A percentile compares a stretch with the other conserved stretches of the same genome.
Evolutionary conservation across 2,329 filamentous ascomycete species (phyloP).

Genomic region (Shiraia bambusicola): DNA sequence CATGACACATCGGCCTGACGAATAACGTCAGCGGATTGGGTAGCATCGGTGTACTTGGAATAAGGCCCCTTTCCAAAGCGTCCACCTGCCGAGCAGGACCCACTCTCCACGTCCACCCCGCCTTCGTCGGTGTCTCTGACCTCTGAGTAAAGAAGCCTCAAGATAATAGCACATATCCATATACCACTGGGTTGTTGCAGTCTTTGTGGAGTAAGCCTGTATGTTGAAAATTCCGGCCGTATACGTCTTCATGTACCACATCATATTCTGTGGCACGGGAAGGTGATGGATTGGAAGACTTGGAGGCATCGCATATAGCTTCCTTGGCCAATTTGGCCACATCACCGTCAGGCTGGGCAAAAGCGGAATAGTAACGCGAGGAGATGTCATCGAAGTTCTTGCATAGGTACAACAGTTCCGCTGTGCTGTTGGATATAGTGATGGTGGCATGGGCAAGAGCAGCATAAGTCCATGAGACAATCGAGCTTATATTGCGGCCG

Average conservation of each 20-base stretch:
- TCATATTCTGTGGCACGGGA: not conserved
- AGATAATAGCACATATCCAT: conserved; percentile 11
- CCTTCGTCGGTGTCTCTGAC: conserved; percentile 7
- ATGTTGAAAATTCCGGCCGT: conserved; percentile 5
- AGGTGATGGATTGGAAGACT: conserved; percentile 2
- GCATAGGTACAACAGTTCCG: conserved; percentile 9
- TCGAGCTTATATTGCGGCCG: conserved; percentile 6
- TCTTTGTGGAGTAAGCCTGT: conserved; percentile 3
- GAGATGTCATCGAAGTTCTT: conserved; percentile 3
- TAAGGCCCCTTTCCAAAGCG: conserved; percentile 5
- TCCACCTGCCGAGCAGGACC: conserved; percentile 6
- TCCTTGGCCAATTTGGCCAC: conserved; percentile 7
- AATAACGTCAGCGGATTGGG: conserved; percentile 1
- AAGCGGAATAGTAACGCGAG: conserved; percentile 6
- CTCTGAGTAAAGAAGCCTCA: conserved; percentile 5
- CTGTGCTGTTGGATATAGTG: conserved; percentile 7
- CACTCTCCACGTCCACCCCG: conserved; percentile 8
- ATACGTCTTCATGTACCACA: conserved; percentile 9
- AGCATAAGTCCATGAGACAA: conserved; percentile 8
- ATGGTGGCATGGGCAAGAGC: conserved; percentile 9
- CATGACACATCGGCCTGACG: conserved; percentile 1
- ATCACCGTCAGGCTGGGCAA: conserved; percentile 8
- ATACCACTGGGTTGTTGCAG: conserved; percentile 2
- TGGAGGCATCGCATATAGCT: conserved; percentile 6
- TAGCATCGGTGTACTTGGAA: conserved; percentile 7